Base-by-base conservation (phyloP, 2,329 filamentous ascomycete genomes). In the Ceratocystiopsis sp. region DNA sequence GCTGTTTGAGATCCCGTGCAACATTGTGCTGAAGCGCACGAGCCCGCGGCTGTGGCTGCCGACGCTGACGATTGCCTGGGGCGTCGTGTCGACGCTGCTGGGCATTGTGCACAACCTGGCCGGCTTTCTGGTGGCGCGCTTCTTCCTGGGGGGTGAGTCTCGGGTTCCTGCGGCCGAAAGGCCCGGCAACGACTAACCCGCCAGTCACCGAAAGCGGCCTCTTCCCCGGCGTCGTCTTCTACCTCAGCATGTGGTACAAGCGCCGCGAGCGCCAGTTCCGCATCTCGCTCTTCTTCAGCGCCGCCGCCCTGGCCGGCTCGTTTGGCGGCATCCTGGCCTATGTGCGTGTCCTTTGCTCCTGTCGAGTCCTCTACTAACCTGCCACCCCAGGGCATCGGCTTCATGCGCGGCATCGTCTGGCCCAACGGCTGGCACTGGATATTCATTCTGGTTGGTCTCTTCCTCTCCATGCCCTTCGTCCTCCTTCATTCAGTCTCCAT, bases 1-100 rank as follows among this genome's bases (percentile, higher is more conserved):
- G 68, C 72, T 8, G 71, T 73, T 2, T 79, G 75, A 80, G 52
- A 57, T 80, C 9, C 76, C 76, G 4, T 73, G 70, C 48, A 80
- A 80, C 51, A 59, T 80, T 0, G 61, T 80, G 15, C 59, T 80
- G 40, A 79, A 78, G 52, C 73, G 69, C 39, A 58, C 73, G 8
- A 74, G 70, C 0, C 73, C 74, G 0, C 68, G 63, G 43, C 60
- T 77, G 40, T 78, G 73, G 73, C 57, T 79, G 3, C 68, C 75
- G 0, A 59, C 68, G 3, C 58, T 79, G 35, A 69, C 73, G 0
- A 59, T 65, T 11, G 53, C 64, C 1, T 79, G 74, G 75, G 73
- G 75, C 9, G 50, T 59, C 16, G 55, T 62, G 6, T 55, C 62
- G 0, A 56, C 59, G 34, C 61, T 60, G 41, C 57, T 62, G 37